A percentile compares a stretch with the other conserved stretches of the same genome.
Conservation (phyloP, 1,139 yeast species). For the Candida frijolesensis region DNA sequence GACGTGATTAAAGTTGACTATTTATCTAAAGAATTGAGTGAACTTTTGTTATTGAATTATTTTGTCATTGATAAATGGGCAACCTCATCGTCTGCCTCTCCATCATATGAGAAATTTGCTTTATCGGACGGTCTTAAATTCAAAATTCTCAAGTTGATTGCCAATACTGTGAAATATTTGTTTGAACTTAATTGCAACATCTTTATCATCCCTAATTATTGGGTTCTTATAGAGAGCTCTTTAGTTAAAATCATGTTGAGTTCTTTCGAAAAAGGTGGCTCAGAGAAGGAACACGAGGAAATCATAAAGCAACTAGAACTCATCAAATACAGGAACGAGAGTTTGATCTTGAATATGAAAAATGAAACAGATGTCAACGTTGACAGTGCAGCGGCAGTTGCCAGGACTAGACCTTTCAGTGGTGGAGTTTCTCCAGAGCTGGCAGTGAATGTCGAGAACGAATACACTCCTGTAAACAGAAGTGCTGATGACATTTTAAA, state of each 20-base stretch:
- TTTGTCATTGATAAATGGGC: slow-evolving; percentile 29
- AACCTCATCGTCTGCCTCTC: not conserved
- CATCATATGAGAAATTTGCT: not conserved
- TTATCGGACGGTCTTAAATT: slow-evolving; percentile 21
- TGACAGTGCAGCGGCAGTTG: not conserved
- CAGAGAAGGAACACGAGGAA: slow-evolving; percentile 30
- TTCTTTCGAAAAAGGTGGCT: slow-evolving; percentile 36
- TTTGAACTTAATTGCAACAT: slow-evolving; percentile 66
- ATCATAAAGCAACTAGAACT: slow-evolving; percentile 57
- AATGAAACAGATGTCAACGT: slow-evolving; percentile 9
- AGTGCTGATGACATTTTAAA: slow-evolving; percentile 35
- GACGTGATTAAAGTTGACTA: slow-evolving; percentile 58
- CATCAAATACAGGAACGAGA: slow-evolving; percentile 69
- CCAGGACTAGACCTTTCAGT: slow-evolving; percentile 1
- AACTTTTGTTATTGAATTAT: slow-evolving; percentile 48
- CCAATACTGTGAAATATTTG: slow-evolving; percentile 44
- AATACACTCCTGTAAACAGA: slow-evolving; percentile 27
- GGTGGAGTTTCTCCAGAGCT: not conserved
- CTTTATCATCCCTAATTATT: slow-evolving; percentile 74
- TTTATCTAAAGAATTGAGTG: slow-evolving; percentile 62
- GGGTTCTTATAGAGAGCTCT: slow-evolving; percentile 61
- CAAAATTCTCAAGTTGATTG: slow-evolving; percentile 27
- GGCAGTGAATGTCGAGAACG: slow-evolving; percentile 7
- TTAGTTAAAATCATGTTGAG: slow-evolving; percentile 41
- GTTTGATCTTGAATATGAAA: slow-evolving; percentile 57